These are phyloP conservation scores for Taphrina confusa DNA, from an alignment of 1,139 yeast species.

Conservation along the genomic window DNA sequence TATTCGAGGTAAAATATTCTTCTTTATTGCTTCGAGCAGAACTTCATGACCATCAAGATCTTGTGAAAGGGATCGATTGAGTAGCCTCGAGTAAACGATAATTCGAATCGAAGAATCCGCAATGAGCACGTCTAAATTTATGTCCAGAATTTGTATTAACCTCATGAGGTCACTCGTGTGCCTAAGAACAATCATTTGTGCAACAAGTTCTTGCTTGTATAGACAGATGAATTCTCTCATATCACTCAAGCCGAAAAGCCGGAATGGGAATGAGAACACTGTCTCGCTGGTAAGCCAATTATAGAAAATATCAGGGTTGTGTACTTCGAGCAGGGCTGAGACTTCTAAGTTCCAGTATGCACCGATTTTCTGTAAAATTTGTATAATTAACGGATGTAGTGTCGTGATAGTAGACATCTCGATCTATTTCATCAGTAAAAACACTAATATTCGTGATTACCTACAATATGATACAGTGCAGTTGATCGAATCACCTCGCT, in stretches of 20 bases:
- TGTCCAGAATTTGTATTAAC: neutral
- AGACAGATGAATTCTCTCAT: neutral
- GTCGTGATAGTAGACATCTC: neutral
- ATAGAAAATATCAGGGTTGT: neutral
- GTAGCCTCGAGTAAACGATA: neutral
- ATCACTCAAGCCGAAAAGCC: neutral
- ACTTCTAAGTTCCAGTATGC: neutral
- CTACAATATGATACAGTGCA: conserved; percentile 4
- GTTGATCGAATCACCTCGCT: conserved; percentile 1
- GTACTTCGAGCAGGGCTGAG: neutral
- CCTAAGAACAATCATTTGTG: conserved; percentile 1
- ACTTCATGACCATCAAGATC: neutral
- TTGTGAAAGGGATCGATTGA: neutral
- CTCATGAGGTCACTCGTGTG: neutral
- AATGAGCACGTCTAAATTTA: neutral
- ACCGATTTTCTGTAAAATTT: neutral
- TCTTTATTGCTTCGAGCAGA: neutral
- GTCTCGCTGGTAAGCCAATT: neutral
- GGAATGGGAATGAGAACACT: conserved; percentile 8
- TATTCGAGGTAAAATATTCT: neutral
- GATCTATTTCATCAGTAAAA: neutral
- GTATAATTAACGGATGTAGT: neutral
- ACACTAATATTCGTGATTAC: neutral
- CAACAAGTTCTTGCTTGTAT: conserved; percentile 4
- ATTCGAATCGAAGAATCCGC: neutral